Base-by-base conservation (phyloP, 192 early-diverging fungal species). In the Dissophora globulifera region DNA sequence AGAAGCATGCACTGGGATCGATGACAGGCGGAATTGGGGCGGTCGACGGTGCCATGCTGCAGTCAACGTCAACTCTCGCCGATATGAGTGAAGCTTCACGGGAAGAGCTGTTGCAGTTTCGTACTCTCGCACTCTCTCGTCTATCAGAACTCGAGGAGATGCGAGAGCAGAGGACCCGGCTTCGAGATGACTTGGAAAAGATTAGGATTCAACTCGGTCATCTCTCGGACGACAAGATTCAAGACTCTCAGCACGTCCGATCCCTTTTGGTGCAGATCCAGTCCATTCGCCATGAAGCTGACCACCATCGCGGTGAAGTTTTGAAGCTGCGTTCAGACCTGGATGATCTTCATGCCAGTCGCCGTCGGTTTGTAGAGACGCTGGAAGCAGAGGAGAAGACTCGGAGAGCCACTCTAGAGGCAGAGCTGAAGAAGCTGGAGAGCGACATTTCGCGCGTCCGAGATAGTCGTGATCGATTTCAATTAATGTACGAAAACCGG, bases 401-500 rank as follows among this genome's bases (percentile, higher is more conserved):
- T 30, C 43, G 69, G 38, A 45, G 69, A 16, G 52, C 60, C 5
- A 56, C 59, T 10, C 26, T 71, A n/a, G 69, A 71, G 35, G 69
- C 59, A 19, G 69, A 71, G 10, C 13, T 71, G 45, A 71, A 71
- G 45, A 71, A 62, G 38, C 33, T 71, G 12, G 69, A 71, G 46
- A 62, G 40, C n/a, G 69, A 71, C 30, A 71, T 71, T 55, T 30
- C 60, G 4, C 41, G 69, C 12, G 59, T 71, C 40, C 42, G 53
- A 13, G 69, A 71, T 22, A 71, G 59, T 22, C 58, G 69, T 9
- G 59, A 71, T 33, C 59, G 59, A 6, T 71, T 71, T 16, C 69
- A 71, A 47, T 53, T 62, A 49, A 66, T 78, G 63, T 67, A 67
- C n/a, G 59, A 71, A 30, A 59, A 59, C 27, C 49, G 79, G 1